Evolutionary conservation across 805 yeast species (phyloP).

Genomic region (Candida coquimbonensis): DNA sequence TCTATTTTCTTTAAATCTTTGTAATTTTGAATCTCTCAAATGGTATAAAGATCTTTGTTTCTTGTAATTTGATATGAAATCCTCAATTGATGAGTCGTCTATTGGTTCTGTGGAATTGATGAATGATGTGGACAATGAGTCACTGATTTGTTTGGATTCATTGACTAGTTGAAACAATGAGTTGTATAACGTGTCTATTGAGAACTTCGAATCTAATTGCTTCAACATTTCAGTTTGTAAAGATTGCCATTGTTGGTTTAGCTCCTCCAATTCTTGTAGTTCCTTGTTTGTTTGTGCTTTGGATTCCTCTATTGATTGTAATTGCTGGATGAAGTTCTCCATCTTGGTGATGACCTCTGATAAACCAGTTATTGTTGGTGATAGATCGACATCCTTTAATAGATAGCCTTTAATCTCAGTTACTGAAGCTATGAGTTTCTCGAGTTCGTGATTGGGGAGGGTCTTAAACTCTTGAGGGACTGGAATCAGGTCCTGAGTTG

Average conservation of each 20-base stretch:
- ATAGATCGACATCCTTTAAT: slow-evolving; percentile 18
- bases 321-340: slow-evolving; percentile 19
- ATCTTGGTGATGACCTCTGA: slow-evolving; percentile 23
- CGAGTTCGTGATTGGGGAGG: slow-evolving; percentile 19
- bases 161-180: slow-evolving; percentile 24
- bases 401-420: slow-evolving; percentile 25
- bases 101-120: slow-evolving; percentile 15
- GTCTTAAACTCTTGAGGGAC: slow-evolving; percentile 5
- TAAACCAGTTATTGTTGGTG: slow-evolving; percentile 17
- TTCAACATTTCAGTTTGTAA: slow-evolving; percentile 28
- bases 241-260: slow-evolving; percentile 29
- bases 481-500: too few species aligned
- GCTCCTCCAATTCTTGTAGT: slow-evolving; percentile 2
- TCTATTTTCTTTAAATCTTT: slow-evolving; percentile 33
- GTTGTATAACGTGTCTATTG: slow-evolving; percentile 27
- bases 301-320: slow-evolving; percentile 23
- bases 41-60: slow-evolving; percentile 36
- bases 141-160: slow-evolving; percentile 28
- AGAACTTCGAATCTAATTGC: slow-evolving; percentile 27
- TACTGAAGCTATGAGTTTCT: slow-evolving; percentile 14
- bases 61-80: slow-evolving; percentile 36
- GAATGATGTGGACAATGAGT: slow-evolving; percentile 28
- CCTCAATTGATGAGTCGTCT: slow-evolving; percentile 25
- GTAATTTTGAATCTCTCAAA: slow-evolving; percentile 38
- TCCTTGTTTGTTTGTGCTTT: slow-evolving; percentile 17